Evolutionary conservation across 2,329 filamentous ascomycete genomes (phyloP).

Genomic region (Pseudonectria buxi): DNA sequence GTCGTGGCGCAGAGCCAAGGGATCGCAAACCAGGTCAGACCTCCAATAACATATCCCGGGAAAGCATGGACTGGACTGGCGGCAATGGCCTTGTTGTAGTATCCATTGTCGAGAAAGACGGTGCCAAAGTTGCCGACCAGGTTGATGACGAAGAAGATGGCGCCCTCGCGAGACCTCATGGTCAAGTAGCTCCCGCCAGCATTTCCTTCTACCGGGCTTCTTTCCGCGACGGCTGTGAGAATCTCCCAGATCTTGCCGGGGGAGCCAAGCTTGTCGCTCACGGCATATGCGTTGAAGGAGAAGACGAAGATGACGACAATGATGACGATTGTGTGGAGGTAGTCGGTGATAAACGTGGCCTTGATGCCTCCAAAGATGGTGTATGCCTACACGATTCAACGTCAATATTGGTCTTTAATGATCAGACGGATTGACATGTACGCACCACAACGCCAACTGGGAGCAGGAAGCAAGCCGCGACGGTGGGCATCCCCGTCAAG

Average conservation of each 20-base stretch:
- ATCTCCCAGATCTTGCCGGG: conserved; percentile 73
- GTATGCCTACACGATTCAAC: conserved; percentile 51
- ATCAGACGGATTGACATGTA: no score
- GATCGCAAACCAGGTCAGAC: conserved; percentile 86
- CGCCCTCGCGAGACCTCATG: conserved; percentile 65
- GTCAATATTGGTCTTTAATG: no score
- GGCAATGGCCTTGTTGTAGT: conserved; percentile 92
- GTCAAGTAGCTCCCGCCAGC: conserved; percentile 77
- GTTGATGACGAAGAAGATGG: conserved; percentile 88
- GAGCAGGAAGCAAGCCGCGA: conserved; percentile 77
- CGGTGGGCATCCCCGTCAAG: conserved; percentile 45
- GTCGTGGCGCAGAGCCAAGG: conserved; percentile 86
- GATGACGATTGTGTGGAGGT: conserved; percentile 78
- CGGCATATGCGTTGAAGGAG: conserved; percentile 73
- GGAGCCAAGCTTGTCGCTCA: conserved; percentile 64
- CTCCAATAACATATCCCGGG: conserved; percentile 81
- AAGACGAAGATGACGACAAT: conserved; percentile 83
- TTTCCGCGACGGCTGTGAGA: conserved; percentile 58
- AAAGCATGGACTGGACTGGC: conserved; percentile 79
- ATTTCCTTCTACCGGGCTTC: conserved; percentile 75
- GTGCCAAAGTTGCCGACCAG: conserved; percentile 76
- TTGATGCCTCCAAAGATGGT: conserved; percentile 76
- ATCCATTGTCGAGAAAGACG: conserved; percentile 80
- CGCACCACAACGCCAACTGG: conserved; percentile 59
- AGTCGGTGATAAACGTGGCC: conserved; percentile 80